Evolutionary conservation across 2,329 filamentous ascomycete genomes (phyloP).

Genomic region (Cercospora sp.): DNA sequence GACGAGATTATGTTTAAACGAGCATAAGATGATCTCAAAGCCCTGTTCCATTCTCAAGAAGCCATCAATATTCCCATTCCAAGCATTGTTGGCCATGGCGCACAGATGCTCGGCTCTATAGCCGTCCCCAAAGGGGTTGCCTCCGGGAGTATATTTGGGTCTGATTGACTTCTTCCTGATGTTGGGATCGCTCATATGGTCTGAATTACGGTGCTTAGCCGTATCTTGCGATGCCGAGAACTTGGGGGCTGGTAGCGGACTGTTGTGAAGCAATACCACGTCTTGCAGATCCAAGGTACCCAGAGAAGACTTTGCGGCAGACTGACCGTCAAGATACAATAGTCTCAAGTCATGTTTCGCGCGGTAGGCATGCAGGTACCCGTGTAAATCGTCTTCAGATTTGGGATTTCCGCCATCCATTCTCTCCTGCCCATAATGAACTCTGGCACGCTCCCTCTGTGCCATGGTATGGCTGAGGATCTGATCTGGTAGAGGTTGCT

Average conservation of each 20-base stretch:
- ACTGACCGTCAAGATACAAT: slow-evolving; percentile 70
- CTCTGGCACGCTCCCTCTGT: slow-evolving; percentile 16
- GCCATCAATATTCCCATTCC: slow-evolving; percentile 58
- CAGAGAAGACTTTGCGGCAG: slow-evolving; percentile 63
- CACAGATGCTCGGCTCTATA: slow-evolving; percentile 59
- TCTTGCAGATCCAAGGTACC: slow-evolving; percentile 71
- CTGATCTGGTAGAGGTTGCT: slow-evolving; percentile 7
- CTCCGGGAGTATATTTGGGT: not conserved
- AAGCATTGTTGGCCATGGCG: slow-evolving; percentile 51
- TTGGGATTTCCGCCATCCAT: not conserved
- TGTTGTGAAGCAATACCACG: slow-evolving; percentile 53
- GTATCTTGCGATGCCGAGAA: not conserved
- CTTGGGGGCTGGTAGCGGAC: slow-evolving; percentile 24
- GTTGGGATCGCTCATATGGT: not conserved
- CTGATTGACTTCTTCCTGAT: not conserved
- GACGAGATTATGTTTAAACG: slow-evolving; percentile 54
- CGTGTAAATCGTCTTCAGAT: slow-evolving; percentile 34
- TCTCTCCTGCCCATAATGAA: not conserved
- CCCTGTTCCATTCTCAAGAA: slow-evolving; percentile 68
- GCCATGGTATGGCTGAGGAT: slow-evolving; percentile 17
- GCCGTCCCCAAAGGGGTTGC: slow-evolving; percentile 47
- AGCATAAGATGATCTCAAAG: slow-evolving; percentile 69
- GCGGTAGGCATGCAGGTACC: slow-evolving; percentile 68
- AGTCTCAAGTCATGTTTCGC: slow-evolving; percentile 59
- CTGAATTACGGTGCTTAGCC: not conserved